Base-by-base conservation (phyloP, 2,329 filamentous ascomycete genomes). In the Exophiala bonariae region DNA sequence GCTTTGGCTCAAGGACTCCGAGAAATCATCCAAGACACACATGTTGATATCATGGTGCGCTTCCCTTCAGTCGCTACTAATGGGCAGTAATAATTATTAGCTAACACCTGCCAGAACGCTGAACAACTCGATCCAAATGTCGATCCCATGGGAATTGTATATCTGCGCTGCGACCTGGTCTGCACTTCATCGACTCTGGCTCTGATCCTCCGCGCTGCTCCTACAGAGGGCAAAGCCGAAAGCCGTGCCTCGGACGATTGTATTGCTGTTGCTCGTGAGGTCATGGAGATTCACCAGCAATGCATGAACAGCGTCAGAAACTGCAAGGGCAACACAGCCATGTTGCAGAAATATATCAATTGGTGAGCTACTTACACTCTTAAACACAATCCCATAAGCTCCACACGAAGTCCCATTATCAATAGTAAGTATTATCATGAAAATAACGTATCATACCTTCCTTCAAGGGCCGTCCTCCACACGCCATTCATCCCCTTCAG, bases 401-500 rank as follows among this genome's bases (percentile, higher is more conserved):
- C n/a, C n/a, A n/a, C n/a, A n/a, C n/a, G n/a, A n/a, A n/a, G n/a
- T n/a, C n/a, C n/a, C n/a, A n/a, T n/a, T n/a, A n/a, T n/a, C n/a
- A n/a, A n/a, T n/a, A n/a, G n/a, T n/a, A n/a, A n/a, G n/a, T n/a
- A n/a, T n/a, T n/a, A n/a, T n/a, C n/a, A n/a, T n/a, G n/a, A n/a
- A n/a, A n/a, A n/a, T n/a, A n/a, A n/a, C n/a, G n/a, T n/a, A n/a
- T n/a, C n/a, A n/a, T n/a, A n/a, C n/a, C n/a, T n/a, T n/a, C n/a
- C n/a, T n/a, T 18, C 42, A 19, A 71, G 69, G 67, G 60, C 63
- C 1, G 56, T 70, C 3, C 37, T 70, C 1, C 60, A 69, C 14
- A 59, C 52, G 1, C 67, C 68, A 3, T 71, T 70, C 46, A 62
- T 67, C 2, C 61, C 69, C 2, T 71, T 70, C 40, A 69, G 60